A percentile compares a stretch with the other conserved stretches of the same genome.
Evolutionary conservation across 345 rosid genomes (phyloP).

Genomic region (Anastatica hierochuntica): DNA sequence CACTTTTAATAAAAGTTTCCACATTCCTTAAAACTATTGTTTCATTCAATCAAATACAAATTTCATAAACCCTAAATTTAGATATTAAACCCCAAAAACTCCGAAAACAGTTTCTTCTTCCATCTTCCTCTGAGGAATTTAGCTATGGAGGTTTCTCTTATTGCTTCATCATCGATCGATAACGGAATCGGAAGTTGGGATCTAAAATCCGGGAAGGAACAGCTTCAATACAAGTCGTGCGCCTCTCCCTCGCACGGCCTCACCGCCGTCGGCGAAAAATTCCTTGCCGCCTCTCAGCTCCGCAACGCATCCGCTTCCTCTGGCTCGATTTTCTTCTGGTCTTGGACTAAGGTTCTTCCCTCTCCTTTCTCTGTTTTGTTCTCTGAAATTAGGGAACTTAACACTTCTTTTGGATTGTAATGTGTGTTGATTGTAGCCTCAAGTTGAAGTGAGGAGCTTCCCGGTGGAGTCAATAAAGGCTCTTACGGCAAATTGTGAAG

Average conservation of each 20-base stretch:
- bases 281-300: conserved; percentile 75
- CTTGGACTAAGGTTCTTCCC: conserved; percentile 50
- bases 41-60: neutral
- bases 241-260: too few species aligned
- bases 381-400: too few species aligned
- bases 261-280: conserved; percentile 43
- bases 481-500: conserved; percentile 54
- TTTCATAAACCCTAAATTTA: conserved; percentile 8
- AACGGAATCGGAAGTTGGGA: conserved; percentile 80
- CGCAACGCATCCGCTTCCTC: conserved; percentile 44
- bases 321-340: conserved; percentile 64
- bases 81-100: conserved; percentile 6
- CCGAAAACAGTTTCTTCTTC: too few species aligned
- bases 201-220: conserved; percentile 48
- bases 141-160: conserved; percentile 34
- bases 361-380: too few species aligned
- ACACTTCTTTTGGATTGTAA: neutral
- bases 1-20: rapidly evolving
- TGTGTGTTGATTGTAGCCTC: conserved; percentile 64
- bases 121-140: neutral
- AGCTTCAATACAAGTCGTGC: conserved; percentile 56
- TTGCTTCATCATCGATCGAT: conserved; percentile 65
- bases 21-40: neutral
- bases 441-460: conserved; percentile 62
- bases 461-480: conserved; percentile 72